These are phyloP conservation scores for Firmiana major DNA, from an alignment of 345 rosid genomes.

Conservation along the genomic window DNA sequence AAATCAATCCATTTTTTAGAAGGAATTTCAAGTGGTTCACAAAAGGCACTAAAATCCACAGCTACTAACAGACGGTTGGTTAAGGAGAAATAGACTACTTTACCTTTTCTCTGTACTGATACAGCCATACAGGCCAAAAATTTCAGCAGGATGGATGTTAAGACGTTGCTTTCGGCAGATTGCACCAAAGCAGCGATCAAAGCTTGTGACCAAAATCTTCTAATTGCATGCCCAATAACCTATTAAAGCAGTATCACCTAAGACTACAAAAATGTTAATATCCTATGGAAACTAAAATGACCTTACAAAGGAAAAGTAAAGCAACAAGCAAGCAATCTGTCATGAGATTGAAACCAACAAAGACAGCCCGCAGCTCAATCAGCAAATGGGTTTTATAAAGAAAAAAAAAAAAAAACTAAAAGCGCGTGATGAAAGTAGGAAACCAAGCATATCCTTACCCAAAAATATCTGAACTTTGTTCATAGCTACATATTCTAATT, in stretches of 20 bases:
- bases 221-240: neutral
- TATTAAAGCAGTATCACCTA: neutral
- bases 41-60: neutral
- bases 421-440: neutral
- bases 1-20: neutral
- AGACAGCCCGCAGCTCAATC: neutral
- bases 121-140: neutral
- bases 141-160: constrained; percentile 2
- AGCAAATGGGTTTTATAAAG: neutral
- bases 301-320: neutral
- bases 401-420: neutral
- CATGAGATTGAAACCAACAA: neutral
- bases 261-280: neutral
- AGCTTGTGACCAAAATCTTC: neutral
- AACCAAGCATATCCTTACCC: neutral
- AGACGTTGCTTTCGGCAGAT: constrained; percentile 8
- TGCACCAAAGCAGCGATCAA: neutral
- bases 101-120: neutral
- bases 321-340: neutral
- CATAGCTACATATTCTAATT: neutral
- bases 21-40: constrained; percentile 4
- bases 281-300: neutral
- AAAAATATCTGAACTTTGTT: neutral
- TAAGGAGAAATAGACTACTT: neutral
- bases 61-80: neutral